A percentile compares a stretch with the other conserved stretches of the same genome.
phyloP scores from a whole-genome alignment of 352 stramenopile genomes.

The Phytophthora sp. region DNA sequence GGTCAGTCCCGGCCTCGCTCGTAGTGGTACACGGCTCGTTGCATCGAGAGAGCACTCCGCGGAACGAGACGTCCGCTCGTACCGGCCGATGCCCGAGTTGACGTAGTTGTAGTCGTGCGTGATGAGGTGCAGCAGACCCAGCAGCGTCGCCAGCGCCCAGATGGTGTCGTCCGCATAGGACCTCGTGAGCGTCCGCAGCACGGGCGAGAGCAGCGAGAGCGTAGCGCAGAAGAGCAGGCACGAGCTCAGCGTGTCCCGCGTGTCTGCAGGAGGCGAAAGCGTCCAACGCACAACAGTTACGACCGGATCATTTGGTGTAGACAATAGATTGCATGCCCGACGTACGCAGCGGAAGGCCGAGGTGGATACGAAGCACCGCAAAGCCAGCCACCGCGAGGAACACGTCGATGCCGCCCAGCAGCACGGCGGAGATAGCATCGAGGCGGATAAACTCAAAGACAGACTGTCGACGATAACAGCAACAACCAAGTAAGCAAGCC shows the following conservation, averaged over 20 bases:
- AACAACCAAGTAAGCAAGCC: no score
- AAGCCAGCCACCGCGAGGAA: constrained; percentile 64
- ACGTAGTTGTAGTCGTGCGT: constrained; percentile 92
- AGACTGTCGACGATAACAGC: constrained; percentile 38
- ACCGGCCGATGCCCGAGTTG: constrained; percentile 80
- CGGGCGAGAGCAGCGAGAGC: constrained; percentile 87
- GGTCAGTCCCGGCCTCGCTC: constrained; percentile 1
- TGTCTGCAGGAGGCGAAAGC: constrained; percentile 28
- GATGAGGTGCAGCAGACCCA: constrained; percentile 88
- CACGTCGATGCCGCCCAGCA: constrained; percentile 65
- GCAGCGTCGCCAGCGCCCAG: constrained; percentile 77
- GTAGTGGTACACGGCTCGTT: not conserved
- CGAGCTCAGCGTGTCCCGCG: constrained; percentile 63
- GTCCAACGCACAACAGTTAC: not conserved
- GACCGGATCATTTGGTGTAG: no score
- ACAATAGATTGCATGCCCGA: not conserved
- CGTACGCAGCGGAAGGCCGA: constrained; percentile 46
- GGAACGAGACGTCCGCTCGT: not conserved
- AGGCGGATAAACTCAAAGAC: constrained; percentile 78
- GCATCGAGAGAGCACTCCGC: not conserved
- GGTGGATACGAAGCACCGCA: constrained; percentile 50
- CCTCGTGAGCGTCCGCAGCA: constrained; percentile 90
- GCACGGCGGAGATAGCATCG: constrained; percentile 54
- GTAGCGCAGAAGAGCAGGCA: constrained; percentile 84
- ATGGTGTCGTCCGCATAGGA: constrained; percentile 94